A percentile compares a stretch with the other conserved stretches of the same genome.
These are phyloP conservation scores for Dictyostelium intermedium DNA, from an alignment of 78 protist species.

Conservation along the genomic window DNA sequence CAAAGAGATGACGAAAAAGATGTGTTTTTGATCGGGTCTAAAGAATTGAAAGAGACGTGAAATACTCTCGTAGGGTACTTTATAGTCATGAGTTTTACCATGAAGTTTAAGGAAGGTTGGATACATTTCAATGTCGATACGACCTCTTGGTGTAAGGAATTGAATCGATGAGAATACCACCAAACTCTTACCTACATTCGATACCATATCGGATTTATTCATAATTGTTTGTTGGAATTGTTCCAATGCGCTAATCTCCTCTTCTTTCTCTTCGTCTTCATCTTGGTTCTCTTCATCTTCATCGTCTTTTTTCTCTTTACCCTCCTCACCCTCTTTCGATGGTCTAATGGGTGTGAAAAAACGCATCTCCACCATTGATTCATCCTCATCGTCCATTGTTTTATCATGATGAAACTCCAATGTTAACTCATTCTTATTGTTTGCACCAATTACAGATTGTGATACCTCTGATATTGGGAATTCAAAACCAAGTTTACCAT, in stretches of 20 bases:
- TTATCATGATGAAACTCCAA: conserved; percentile 47
- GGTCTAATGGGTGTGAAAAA: conserved; percentile 41
- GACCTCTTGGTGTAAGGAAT: conserved; percentile 85
- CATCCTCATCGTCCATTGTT: conserved; percentile 39
- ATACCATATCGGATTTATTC: conserved; percentile 47
- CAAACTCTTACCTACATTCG: conserved; percentile 55
- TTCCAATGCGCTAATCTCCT: background rate
- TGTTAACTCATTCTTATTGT: conserved; percentile 43
- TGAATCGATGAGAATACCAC: conserved; percentile 46
- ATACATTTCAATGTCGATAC: conserved; percentile 84
- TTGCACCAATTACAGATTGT: conserved; percentile 44
- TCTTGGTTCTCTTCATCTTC: conserved; percentile 7
- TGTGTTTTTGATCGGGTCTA: conserved; percentile 50
- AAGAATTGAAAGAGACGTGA: conserved; percentile 55
- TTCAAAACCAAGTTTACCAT: conserved; percentile 52
- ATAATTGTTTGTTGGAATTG: conserved; percentile 26
- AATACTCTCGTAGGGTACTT: conserved; percentile 63
- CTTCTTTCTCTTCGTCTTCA: background rate
- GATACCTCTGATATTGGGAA: conserved; percentile 59
- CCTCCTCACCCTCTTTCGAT: background rate
- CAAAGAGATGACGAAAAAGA: conserved; percentile 67
- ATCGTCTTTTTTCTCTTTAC: background rate
- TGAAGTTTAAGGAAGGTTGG: conserved; percentile 71
- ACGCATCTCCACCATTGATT: conserved; percentile 21
- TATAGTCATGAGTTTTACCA: conserved; percentile 82